Evolutionary conservation across 78 protist genomes (phyloP), one percentile per base, ranked within the genome.

Genomic region (Parvularia atlantis): DNA sequence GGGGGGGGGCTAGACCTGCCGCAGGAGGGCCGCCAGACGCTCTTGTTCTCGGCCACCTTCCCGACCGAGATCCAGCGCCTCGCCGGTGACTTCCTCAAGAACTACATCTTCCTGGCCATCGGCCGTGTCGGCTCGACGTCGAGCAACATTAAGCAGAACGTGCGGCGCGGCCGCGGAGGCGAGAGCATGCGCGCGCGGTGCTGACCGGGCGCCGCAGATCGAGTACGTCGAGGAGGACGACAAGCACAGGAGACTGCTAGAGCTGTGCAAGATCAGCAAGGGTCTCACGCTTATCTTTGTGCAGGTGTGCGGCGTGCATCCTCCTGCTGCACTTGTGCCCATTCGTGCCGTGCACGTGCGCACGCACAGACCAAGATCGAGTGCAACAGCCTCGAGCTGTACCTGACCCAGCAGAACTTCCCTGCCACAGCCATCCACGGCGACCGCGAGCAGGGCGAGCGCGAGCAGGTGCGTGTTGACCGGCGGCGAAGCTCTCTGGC

Each of bases 21-120:
- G n/a, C n/a, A n/a, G 52, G 71, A 72, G 24, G 91, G 76, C 79
- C 74, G 99, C 17, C 97, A 90, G 65, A 96, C 98, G 20, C 85
- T 94, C 33, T 90, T 97, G 98, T 96, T 95, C 76, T 80, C 91
- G 22, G 99, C 99, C 30, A 97, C 99, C 6, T 96, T 95, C 80
- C 98, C 99, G 14, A 54, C 56, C 43, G 82, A 82, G 46, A 93
- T 97, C 75, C 97, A 94, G 83, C 62, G 63, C 10, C 89, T 96
- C 7, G 97, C 99, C 7, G 40, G 50, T 13, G 93, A 91, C 61
- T 93, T 94, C 82, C 70, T 93, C 28, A 44, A 84, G 28, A 84
- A 89, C 82, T 94, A 93, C 73, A 66, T 95, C 66, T 94, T 83
- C 69, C 52, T 98, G 28, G 70, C 90, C 14, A 95, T 96, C 37